Conservation (phyloP, 2,329 filamentous ascomycete species). For the Colletotrichum lini region DNA sequence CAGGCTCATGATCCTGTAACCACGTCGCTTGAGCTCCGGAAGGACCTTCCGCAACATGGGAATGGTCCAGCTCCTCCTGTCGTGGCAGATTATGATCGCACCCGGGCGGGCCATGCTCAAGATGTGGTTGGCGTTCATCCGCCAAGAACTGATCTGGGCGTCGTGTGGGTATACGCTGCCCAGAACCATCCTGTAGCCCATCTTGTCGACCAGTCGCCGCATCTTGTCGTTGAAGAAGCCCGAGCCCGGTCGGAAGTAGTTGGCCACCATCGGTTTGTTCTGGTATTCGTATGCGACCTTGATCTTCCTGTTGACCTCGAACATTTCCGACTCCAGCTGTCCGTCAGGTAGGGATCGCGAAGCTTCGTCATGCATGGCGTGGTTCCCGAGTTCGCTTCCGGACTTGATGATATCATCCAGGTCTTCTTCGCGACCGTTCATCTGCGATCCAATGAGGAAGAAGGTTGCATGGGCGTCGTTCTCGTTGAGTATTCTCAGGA, state of each 20-base stretch:
- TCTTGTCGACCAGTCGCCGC: conserved; percentile 68
- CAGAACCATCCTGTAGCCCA: conserved; percentile 82
- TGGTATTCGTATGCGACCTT: conserved; percentile 67
- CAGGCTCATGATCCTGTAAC: conserved; percentile 81
- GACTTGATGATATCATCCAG: conserved; percentile 71
- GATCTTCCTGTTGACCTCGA: conserved; percentile 74
- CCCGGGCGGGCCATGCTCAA: conserved; percentile 84
- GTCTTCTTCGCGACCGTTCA: conserved; percentile 67
- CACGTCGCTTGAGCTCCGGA: conserved; percentile 77
- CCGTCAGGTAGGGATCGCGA: conserved; percentile 72
- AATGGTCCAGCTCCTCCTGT: conserved; percentile 84
- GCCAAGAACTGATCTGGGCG: conserved; percentile 81
- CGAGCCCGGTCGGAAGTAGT: conserved; percentile 87
- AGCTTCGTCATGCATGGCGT: conserved; percentile 90
- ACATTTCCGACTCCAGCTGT: conserved; percentile 75
- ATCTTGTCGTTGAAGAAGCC: conserved; percentile 85
- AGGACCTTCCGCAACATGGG: conserved; percentile 83
- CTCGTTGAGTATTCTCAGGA: conserved; percentile 76
- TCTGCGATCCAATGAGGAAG: conserved; percentile 88
- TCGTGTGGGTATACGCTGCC: conserved; percentile 93
- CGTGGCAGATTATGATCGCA: conserved; percentile 88
- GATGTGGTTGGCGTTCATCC: conserved; percentile 83
- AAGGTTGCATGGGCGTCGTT: conserved; percentile 84
- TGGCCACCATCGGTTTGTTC: conserved; percentile 60
- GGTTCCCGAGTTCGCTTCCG: conserved; percentile 85